phyloP scores from a whole-genome alignment of 108 stramenopile genomes.

The Cafeteria roenbergensis region DNA sequence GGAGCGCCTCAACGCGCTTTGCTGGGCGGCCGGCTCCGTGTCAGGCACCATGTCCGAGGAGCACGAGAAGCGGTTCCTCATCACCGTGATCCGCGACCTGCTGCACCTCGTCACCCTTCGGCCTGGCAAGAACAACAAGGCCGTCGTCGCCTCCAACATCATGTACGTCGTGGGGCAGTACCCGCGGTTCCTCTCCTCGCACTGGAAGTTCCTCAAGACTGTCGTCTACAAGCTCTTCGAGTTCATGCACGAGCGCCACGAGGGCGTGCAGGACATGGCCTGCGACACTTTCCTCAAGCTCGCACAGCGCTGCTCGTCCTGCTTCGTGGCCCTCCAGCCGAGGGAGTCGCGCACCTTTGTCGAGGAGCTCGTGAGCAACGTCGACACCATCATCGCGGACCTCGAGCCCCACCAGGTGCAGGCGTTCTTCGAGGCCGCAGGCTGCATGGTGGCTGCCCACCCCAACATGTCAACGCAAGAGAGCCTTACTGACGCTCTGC shows the following conservation, averaged over 20 bases:
- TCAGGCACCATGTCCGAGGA: conserved; percentile 95
- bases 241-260: conserved; percentile 94
- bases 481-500: conserved; percentile 63
- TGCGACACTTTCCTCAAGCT: conserved; percentile 98
- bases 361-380: conserved; percentile 70
- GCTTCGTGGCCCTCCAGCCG: conserved; percentile 62
- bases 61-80: conserved; percentile 95
- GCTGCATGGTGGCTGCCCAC: conserved; percentile 76
- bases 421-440: conserved; percentile 95
- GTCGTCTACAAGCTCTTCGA: conserved; percentile 99
- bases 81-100: conserved; percentile 95
- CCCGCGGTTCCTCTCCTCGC: conserved; percentile 92
- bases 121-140: conserved; percentile 95
- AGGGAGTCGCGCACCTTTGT: conserved; percentile 77
- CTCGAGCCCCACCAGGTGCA: conserved; percentile 95
- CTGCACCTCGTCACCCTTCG: conserved; percentile 84
- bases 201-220: conserved; percentile 99
- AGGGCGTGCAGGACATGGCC: conserved; percentile 98
- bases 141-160: conserved; percentile 94
- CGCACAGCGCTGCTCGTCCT: conserved; percentile 89
- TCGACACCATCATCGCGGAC: conserved; percentile 75
- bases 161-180: conserved; percentile 99
- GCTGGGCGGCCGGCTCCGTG: conserved; percentile 97
- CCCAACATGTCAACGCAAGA: conserved; percentile 50
- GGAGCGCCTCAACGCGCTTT: conserved; percentile 82